phyloP scores from a whole-genome alignment of 345 rosid genomes.

The Dipteronia dyeriana region DNA sequence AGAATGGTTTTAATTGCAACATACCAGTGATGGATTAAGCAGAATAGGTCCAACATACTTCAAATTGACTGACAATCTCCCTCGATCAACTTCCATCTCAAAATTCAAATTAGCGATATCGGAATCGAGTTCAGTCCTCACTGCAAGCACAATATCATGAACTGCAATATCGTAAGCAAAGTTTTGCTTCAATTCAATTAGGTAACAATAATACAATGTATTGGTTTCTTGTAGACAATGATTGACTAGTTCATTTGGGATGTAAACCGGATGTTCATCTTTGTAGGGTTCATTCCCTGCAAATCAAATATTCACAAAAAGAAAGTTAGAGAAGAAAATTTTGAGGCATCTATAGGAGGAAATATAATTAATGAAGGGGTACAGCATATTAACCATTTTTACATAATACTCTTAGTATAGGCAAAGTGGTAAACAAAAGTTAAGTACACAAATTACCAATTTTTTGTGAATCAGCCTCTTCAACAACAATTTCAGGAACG shows the following conservation, averaged over 20 bases:
- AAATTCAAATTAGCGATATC: conserved; percentile 44
- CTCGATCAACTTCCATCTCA: conserved; percentile 56
- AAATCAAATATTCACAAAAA: conserved; percentile 13
- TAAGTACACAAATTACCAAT: conserved; percentile 33
- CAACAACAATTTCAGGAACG: conserved; percentile 69
- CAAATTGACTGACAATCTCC: conserved; percentile 47
- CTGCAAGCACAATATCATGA: conserved; percentile 59
- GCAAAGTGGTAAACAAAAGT: conserved; percentile 1
- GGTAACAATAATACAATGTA: conserved; percentile 53
- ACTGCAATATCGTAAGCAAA: conserved; percentile 39
- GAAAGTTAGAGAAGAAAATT: neutral
- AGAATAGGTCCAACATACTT: conserved; percentile 46
- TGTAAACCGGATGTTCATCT: conserved; percentile 66
- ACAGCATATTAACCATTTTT: neutral
- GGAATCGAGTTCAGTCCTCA: conserved; percentile 47
- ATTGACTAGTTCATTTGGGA: conserved; percentile 70
- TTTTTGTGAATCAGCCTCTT: conserved; percentile 48
- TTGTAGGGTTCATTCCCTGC: conserved; percentile 45
- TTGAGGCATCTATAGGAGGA: neutral
- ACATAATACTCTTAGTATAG: neutral
- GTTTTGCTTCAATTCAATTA: conserved; percentile 49
- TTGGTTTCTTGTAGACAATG: conserved; percentile 13
- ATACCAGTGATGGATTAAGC: conserved; percentile 50
- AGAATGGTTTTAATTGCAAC: neutral
- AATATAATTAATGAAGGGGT: neutral